Base-by-base conservation (phyloP, 2,329 filamentous ascomycete genomes). In the Talaromyces albobiverticillius region DNA sequence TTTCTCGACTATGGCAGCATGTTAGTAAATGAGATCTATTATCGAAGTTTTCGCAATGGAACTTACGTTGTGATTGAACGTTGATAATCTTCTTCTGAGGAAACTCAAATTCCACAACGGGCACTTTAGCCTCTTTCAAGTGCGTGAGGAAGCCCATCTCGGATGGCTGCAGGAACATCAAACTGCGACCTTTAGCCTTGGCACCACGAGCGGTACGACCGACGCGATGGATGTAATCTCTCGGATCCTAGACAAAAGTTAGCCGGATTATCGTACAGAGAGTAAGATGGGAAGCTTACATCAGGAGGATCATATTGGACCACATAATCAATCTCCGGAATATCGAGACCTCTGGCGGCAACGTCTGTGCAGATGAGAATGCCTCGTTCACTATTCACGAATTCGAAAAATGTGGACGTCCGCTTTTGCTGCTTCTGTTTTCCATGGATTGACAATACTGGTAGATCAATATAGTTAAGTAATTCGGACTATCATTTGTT, bases 351-450 rank as follows among this genome's bases (percentile, higher is more conserved):
- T 78, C 94, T 82, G 3, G 94, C 94, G 43, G 94, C 94, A 59
- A 99, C 94, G 66, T 99, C 94, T 0, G 94, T 99, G 76, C 92
- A 96, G 62, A 99, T 94, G 51, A 99, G 75, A 0, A 89, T 95
- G 22, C 93, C 94, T 61, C 88, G 84, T 61, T 85, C 86, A 16
- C 92, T 87, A 65, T 92, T 91, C 67, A 84, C 87, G 71, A 99
- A 99, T 71, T 97, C 93, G 72, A 97, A 99, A 72, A 99, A 99
- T 1, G 91, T 96, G 69, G 95, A 95, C 22, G 94, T 99, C n/a
- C 94, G 89, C 73, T 96, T 96, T 74, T 96, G 91, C 74, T 99
- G 94, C 76, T 99, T 99, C 75, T 96, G 90, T 76, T 99, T 96
- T 62, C 91, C 94, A 71, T 95, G 90, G 7, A 95, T 55, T 22